Evolutionary conservation across 202 grass and related monocot species (phyloP), one percentile per base, ranked within the genome.

Genomic region (Eragrostis tef): DNA sequence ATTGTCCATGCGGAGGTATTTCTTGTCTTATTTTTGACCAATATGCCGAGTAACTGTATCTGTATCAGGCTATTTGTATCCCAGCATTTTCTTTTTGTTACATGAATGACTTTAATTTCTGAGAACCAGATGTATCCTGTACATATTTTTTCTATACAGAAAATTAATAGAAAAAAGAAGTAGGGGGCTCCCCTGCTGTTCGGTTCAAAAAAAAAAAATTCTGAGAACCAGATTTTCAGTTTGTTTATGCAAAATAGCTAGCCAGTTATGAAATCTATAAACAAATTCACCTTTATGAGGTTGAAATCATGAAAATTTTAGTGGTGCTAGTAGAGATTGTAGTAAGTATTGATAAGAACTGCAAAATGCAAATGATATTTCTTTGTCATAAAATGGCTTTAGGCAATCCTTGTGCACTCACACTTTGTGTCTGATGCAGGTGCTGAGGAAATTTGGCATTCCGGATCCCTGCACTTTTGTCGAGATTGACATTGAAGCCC

Each of bases 401-500:
- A 6, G 26, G 24, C 10, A 44, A 13, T 65, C 50, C 41, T 31
- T 59, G 45, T 65, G 58, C 31, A 17, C 6, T 50, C 26, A 42
- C 34, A 14, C 42, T 45, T n/a, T 42, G 4, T 29, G 44, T 86
- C 64, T 31, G 34, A 60, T 74, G 47, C 69, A 99, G 96, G 96
- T 99, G 67, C 90, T 94, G 85, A 94, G 89, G 67, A 94, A 94
- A 63, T 96, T 99, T 3, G 90, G 88, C 36, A 91, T 99, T 72
- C 90, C 92, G 4, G 96, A 99, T 54, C 96, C 96, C 19, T 99
- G 96, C 52, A 93, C 96, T 54, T 96, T 91, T 2, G 83, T 96
- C 6, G 93, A 99, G 87, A 95, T 99, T 39, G 90, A 96, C 56
- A 39, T 39, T 39, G 34, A 39, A 39, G 34, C 34, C 34, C 34